A percentile compares a stretch with the other conserved stretches of the same genome.
Evolutionary conservation across 371 early-diverging fungal species (phyloP).

Genomic region (Mucor plumbeus): DNA sequence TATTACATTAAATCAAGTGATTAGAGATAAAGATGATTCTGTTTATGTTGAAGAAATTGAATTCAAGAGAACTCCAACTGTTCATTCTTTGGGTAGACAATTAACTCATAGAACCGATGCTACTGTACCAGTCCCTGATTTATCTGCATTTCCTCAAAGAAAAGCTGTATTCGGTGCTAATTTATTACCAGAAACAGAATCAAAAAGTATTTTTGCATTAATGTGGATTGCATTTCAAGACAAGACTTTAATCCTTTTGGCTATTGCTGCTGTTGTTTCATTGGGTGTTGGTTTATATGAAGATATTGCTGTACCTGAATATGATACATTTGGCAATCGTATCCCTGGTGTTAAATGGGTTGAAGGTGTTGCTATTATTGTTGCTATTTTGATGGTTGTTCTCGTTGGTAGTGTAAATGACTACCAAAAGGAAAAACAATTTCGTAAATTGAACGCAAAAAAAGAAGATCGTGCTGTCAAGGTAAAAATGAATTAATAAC

Average conservation of each 20-base stretch:
- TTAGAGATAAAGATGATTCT: conserved; percentile 24
- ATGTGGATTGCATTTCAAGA: conserved; percentile 82
- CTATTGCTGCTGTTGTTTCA: conserved; percentile 84
- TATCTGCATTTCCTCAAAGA: conserved; percentile 45
- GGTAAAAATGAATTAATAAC: conserved; percentile 36
- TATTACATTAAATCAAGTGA: conserved; percentile 33
- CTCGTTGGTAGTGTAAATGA: conserved; percentile 83
- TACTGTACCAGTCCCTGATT: conserved; percentile 15
- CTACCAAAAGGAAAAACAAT: conserved; percentile 87
- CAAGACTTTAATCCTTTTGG: conserved; percentile 79
- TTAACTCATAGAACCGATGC: conserved; percentile 28
- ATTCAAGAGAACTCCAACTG: conserved; percentile 27
- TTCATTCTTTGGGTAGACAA: conserved; percentile 32
- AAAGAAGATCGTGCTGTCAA: conserved; percentile 81
- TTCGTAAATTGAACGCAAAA: conserved; percentile 81
- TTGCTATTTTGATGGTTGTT: conserved; percentile 83
- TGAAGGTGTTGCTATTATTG: conserved; percentile 80
- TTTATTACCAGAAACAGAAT: conserved; percentile 61
- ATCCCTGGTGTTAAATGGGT: conserved; percentile 71
- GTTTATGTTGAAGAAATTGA: conserved; percentile 29
- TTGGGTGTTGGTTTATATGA: conserved; percentile 88
- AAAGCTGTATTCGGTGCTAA: conserved; percentile 61
- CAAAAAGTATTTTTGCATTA: conserved; percentile 66
- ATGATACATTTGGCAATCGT: conserved; percentile 34
- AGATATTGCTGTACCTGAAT: conserved; percentile 59